Conservation (phyloP, 768 basidiomycete genomes). For the Leucocoprinus birnbaumii region DNA sequence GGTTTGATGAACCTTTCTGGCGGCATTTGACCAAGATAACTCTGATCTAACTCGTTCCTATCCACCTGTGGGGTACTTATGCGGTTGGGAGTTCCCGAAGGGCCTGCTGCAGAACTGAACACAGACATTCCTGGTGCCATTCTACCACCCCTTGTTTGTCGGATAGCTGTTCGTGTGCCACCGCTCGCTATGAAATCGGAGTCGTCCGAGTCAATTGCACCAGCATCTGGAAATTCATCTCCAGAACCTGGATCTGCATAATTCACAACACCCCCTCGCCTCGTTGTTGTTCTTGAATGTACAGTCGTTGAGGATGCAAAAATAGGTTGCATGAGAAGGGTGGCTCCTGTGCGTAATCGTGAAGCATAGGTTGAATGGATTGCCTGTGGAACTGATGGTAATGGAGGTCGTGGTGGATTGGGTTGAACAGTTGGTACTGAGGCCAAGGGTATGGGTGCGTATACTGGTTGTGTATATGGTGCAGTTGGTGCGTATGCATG, state of each 20-base stretch:
- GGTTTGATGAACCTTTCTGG: conserved; percentile 75
- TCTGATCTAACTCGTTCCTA: conserved; percentile 67
- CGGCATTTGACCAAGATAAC: conserved; percentile 84
- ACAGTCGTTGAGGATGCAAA: conserved; percentile 36
- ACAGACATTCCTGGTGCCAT: conserved; percentile 49
- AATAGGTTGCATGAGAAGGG: conserved; percentile 89
- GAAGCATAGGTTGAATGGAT: conserved; percentile 82
- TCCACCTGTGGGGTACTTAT: conserved; percentile 39
- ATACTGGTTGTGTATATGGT: conserved; percentile 32
- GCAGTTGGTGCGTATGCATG: conserved; percentile 23
- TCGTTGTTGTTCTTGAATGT: conserved; percentile 40
- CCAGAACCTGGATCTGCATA: conserved; percentile 86
- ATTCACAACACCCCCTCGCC: conserved; percentile 74
- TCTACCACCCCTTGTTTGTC: conserved; percentile 39
- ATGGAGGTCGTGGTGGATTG: conserved; percentile 52
- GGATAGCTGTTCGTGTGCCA: conserved; percentile 55
- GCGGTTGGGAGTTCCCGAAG: conserved; percentile 22
- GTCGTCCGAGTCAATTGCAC: conserved; percentile 80
- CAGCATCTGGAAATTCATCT: conserved; percentile 79
- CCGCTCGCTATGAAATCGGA: conserved; percentile 74
- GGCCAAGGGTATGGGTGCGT: conserved; percentile 29
- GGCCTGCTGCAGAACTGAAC: conserved; percentile 52
- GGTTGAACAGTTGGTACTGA: conserved; percentile 32
- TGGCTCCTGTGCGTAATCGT: conserved; percentile 86
- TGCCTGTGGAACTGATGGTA: conserved; percentile 68